Conservation (phyloP, 371 early-diverging fungal species). For the Mucor plumbeus region DNA sequence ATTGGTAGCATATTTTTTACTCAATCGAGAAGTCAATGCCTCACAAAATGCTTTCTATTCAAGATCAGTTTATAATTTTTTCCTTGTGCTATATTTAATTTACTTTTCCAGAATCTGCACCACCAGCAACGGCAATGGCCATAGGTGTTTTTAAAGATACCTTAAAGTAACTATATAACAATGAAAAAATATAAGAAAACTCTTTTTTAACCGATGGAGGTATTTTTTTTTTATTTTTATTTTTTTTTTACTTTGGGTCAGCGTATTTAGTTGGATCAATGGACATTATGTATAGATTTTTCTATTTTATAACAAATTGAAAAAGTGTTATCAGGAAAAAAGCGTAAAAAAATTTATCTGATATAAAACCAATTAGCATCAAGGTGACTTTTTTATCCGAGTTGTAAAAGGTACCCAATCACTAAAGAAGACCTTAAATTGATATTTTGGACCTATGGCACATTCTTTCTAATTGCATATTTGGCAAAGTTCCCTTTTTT, state of each 20-base stretch:
- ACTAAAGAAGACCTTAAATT: not conserved
- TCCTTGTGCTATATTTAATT: not conserved
- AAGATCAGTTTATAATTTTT: not conserved
- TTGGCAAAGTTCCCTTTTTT: slow-evolving; percentile 9
- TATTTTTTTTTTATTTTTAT: not conserved
- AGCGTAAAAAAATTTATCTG: slow-evolving; percentile 4
- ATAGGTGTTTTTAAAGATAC: slow-evolving; percentile 49
- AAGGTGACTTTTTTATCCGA: slow-evolving; percentile 14
- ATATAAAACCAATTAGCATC: slow-evolving; percentile 10
- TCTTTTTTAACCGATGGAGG: no score
- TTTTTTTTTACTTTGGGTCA: slow-evolving; percentile 41
- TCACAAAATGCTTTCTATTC: slow-evolving; percentile 36
- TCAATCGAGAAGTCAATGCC: slow-evolving; percentile 30
- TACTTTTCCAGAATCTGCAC: slow-evolving; percentile 53
- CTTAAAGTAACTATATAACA: slow-evolving; percentile 45
- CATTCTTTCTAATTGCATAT: slow-evolving; percentile 16
- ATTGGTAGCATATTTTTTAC: slow-evolving; percentile 35
- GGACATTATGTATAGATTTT: slow-evolving; percentile 31
- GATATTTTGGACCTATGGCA: slow-evolving; percentile 7
- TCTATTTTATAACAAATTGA: not conserved
- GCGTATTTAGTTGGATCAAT: slow-evolving; percentile 48
- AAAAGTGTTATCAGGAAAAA: not conserved
- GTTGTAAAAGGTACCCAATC: slow-evolving; percentile 5
- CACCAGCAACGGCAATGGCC: slow-evolving; percentile 52
- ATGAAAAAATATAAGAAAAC: not conserved